phyloP scores from a whole-genome alignment of 1,284 basidiomycete genomes.

The Inonotus obliquus region DNA sequence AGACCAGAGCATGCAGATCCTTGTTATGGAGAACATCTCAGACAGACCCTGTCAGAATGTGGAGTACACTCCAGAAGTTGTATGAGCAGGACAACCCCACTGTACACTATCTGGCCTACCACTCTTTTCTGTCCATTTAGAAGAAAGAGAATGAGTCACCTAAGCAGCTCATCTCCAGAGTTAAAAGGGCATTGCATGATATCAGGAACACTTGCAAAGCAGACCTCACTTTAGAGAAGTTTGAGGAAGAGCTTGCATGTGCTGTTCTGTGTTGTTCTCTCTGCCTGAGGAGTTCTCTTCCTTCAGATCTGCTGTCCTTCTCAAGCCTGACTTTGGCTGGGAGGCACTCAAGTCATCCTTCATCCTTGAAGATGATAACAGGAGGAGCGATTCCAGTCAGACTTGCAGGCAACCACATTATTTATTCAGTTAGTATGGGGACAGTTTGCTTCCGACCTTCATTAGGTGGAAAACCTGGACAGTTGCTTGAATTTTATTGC shows the following conservation, averaged over 20 bases:
- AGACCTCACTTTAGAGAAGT: background rate
- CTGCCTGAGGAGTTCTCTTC: background rate
- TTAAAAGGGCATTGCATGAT: background rate
- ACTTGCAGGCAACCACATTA: background rate
- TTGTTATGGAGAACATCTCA: background rate
- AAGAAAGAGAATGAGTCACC: background rate
- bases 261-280: background rate
- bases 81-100: background rate
- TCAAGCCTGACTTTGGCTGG: background rate
- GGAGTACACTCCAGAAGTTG: background rate
- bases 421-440: background rate
- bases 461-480: conserved; percentile 17
- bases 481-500: conserved; percentile 26
- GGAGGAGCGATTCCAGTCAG: background rate
- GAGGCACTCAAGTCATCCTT: background rate
- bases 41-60: background rate
- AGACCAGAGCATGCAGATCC: background rate
- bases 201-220: background rate
- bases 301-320: background rate
- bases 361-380: background rate
- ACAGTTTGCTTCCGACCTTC: no score
- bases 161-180: background rate
- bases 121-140: background rate
- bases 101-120: background rate
- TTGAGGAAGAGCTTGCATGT: conserved; percentile 1